Evolutionary conservation across 164 flowering plant species (phyloP).

Genomic region (Kingdonia uniflora): DNA sequence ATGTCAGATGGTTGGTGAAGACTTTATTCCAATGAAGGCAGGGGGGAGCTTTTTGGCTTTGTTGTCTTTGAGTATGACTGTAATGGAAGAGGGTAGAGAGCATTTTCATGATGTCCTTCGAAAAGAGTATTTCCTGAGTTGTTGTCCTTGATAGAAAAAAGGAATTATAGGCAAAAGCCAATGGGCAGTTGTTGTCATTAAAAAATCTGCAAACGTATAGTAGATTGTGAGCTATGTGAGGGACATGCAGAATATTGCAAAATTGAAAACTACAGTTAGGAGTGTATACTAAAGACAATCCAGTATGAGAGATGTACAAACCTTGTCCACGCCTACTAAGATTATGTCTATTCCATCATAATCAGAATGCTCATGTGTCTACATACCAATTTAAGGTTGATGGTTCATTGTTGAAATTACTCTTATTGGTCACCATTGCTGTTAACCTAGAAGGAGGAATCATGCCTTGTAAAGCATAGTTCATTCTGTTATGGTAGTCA

Average conservation of each 20-base stretch:
- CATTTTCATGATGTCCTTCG: background rate
- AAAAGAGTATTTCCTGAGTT: too few species aligned
- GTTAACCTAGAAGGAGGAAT: background rate
- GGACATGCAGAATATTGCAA: background rate
- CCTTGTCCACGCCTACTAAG: constrained; percentile 2
- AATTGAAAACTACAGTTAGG: too few species aligned
- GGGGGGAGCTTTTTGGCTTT: background rate
- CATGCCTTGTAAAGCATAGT: too few species aligned
- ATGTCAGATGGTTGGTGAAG: too few species aligned
- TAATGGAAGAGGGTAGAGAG: background rate
- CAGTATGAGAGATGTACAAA: constrained; percentile 2
- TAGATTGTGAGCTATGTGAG: background rate
- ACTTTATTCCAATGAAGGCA: background rate
- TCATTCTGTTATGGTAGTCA: too few species aligned
- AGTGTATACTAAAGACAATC: background rate
- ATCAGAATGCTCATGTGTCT: too few species aligned
- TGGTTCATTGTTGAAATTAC: too few species aligned
- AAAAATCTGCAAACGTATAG: background rate
- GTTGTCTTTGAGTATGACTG: too few species aligned
- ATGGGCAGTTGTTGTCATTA: background rate
- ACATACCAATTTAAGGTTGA: too few species aligned
- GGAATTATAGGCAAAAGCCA: too few species aligned
- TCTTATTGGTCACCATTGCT: too few species aligned
- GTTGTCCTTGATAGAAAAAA: too few species aligned
- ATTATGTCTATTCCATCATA: constrained; percentile 4